Base-by-base conservation (phyloP, 1,284 basidiomycete species). In the Ceratobasidium sp. region DNA sequence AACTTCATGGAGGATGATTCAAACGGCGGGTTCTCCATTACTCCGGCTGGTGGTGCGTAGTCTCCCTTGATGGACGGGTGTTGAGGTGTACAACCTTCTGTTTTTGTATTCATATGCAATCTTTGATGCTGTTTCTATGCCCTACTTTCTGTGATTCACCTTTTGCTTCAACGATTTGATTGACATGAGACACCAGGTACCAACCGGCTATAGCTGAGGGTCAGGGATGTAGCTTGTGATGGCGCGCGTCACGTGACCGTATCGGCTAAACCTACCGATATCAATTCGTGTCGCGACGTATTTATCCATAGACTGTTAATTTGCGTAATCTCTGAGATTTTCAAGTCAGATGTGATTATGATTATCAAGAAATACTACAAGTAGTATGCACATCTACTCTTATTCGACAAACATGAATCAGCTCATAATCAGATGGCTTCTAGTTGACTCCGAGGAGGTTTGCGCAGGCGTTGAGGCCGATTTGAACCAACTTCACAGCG, bases 1-100 rank as follows among this genome's bases (percentile, higher is more conserved):
- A 64, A 75, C 61, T 75, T 75, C 38, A 13, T 40, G 33, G 73
- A 75, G 62, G 61, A 75, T 15, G 59, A 52, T 17, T 59, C 52
- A 20, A 56, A 56, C 54, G 54, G 54, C 54, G 54, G 54, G 23
- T 56, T 56, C 54, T 56, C 54, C 23, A 56, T 56, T 26, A 56
- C n/a, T 0, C n/a, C 5, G n/a, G 54, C 54, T 23, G 6, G 7
- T 26, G 54, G 54, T 12, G 54, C n/a, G 54, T 56, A 56, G 26
- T 12, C 3, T 26, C 23, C 26, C 26, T n/a, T 56, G 26, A 1
- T 33, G 54, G 2, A 26, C n/a, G 20, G 10, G n/a, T 26, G n/a
- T 26, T 23, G 2, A 26, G 10, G 7, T 56, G 10, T 26, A n/a
- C 0, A 56, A 56, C 7, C 26, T 3, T 56, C 23, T 48, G 46